Base-by-base conservation (phyloP, 352 stramenopile species). In the Phytophthora rubi region DNA sequence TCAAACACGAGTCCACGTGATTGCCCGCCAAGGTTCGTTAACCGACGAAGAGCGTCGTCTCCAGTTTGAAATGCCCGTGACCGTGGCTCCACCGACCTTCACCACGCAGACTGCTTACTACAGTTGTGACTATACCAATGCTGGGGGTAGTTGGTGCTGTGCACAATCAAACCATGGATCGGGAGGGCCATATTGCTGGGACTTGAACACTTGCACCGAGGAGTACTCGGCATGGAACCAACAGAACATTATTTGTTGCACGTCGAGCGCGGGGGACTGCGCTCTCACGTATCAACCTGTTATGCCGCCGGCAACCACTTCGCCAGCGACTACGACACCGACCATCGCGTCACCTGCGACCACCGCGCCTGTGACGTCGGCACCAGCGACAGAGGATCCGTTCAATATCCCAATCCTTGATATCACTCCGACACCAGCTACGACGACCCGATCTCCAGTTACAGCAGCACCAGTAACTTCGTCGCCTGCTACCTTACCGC, bases 211-310 rank as follows among this genome's bases (percentile, higher is more conserved):
- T 32, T 86, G 78, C 59, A 65, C 42, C 5, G 70, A 88, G 30
- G 61, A 80, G 4, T 79, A 68, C 23, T 65, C 54, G 26, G 23
- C 44, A 1, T 88, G 80, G 80, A 77, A 71, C 60, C 65, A 74
- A 12, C 71, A 87, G 54, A 88, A 88, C 72, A 35, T 82, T 16
- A 85, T 90, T 65, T 90, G 82, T 49, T 90, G 82, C 53, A 70
- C 72, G 7, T 47, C 39, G 2, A 75, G 59, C 12, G 54, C 75
- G 16, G 64, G 53, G 16, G 62, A 78, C 10, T 90, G 82, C 37
- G 59, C 61, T 7, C 37, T 80, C 9, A 87, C 80, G 18, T 86
- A 82, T 61, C 48, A 82, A 53, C 45, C 53, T 2, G 35, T 66
- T 13, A 82, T 89, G 75, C 74, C 23, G 13, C 61, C 63, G 15